phyloP scores from a whole-genome alignment of 306 rosid genomes.

The Arachis stenosperma region DNA sequence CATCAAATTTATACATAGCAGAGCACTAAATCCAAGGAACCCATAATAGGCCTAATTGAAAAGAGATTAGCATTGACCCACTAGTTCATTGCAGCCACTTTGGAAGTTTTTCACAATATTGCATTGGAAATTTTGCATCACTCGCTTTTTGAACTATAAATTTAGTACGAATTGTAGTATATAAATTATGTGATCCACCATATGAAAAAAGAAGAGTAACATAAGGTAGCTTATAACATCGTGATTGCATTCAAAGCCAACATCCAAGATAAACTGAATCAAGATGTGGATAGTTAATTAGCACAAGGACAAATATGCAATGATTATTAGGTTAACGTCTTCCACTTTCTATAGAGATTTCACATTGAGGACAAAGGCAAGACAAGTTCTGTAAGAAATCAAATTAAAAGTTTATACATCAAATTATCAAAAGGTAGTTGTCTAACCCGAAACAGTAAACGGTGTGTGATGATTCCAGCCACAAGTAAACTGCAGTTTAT shows the following conservation, averaged over 20 bases:
- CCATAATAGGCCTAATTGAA: too few relatives aligned
- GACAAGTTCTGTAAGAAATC: conserved; percentile 10
- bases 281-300: conserved; percentile 8
- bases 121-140: too few relatives aligned
- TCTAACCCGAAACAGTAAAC: conserved; percentile 30
- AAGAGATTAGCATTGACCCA: too few relatives aligned
- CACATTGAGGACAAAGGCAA: not conserved
- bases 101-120: too few relatives aligned
- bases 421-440: conserved; percentile 29
- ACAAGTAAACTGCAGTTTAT: conserved; percentile 39
- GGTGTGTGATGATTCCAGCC: conserved; percentile 15
- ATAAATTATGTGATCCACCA: not conserved
- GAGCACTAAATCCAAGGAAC: too few relatives aligned
- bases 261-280: conserved; percentile 3
- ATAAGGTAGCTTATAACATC: not conserved
- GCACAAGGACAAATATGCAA: conserved; percentile 4
- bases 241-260: conserved; percentile 9
- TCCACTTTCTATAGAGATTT: conserved; percentile 1
- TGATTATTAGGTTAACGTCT: conserved; percentile 29
- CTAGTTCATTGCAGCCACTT: too few relatives aligned
- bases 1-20: too few relatives aligned
- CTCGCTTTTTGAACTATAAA: not conserved
- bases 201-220: too few relatives aligned
- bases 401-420: conserved; percentile 25
- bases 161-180: not conserved